These are phyloP conservation scores for Polygonum aviculare DNA, from an alignment of 148 eudicot species.

Conservation along the genomic window DNA sequence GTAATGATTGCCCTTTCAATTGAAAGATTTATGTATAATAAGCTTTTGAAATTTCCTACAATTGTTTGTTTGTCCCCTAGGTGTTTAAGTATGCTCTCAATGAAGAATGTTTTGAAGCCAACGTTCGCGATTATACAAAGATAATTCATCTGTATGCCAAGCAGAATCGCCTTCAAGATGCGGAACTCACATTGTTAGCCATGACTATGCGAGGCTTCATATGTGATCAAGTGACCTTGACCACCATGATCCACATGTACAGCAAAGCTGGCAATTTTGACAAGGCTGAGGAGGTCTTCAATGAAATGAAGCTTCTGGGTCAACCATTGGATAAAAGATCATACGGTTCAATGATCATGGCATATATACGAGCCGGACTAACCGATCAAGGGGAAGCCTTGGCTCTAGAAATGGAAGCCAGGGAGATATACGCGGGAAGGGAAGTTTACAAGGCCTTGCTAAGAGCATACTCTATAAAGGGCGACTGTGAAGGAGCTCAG, in stretches of 20 bases:
- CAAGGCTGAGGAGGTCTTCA: conserved; percentile 54
- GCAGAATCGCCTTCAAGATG: conserved; percentile 53
- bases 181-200: conserved; percentile 42
- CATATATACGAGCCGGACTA: conserved; percentile 67
- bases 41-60: conserved; percentile 4
- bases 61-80: conserved; percentile 23
- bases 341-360: conserved; percentile 94
- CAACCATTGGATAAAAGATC: conserved; percentile 64
- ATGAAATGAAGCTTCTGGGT: conserved; percentile 69
- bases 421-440: conserved; percentile 52
- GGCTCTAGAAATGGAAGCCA: conserved; percentile 62
- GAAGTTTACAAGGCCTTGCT: conserved; percentile 87
- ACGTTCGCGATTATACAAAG: conserved; percentile 88
- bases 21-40: neutral
- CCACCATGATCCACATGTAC: conserved; percentile 86
- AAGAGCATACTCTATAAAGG: conserved; percentile 79
- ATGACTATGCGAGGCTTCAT: conserved; percentile 53
- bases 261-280: conserved; percentile 72
- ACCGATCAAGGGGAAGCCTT: conserved; percentile 50
- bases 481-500: conserved; percentile 73
- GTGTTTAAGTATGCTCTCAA: conserved; percentile 49
- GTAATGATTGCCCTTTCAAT: neutral
- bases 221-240: conserved; percentile 76
- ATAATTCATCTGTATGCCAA: conserved; percentile 67
- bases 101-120: conserved; percentile 84